A percentile compares a stretch with the other conserved stretches of the same genome.
These are phyloP conservation scores for Xylaria palmicola DNA, from an alignment of 495 filamentous ascomycete genomes.

Conservation along the genomic window DNA sequence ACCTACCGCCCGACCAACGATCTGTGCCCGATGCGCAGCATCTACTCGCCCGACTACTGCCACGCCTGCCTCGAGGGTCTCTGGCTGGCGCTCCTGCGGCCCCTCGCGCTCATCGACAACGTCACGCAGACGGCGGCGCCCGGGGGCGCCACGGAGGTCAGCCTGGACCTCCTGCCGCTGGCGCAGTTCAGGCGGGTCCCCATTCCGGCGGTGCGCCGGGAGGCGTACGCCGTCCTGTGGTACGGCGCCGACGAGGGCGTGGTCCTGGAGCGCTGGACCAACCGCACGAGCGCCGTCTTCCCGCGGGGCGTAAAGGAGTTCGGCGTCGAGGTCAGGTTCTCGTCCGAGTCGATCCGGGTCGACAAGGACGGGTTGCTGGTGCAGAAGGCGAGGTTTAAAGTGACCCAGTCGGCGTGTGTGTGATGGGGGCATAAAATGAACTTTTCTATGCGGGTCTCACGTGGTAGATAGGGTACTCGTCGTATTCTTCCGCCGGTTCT, in stretches of 20 bases:
- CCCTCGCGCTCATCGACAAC: constrained; percentile 22
- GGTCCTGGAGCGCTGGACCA: constrained; percentile 22
- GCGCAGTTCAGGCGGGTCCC: constrained; percentile 21
- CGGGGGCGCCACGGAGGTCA: constrained; percentile 21
- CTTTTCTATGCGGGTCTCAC: too few species aligned
- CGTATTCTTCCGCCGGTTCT: not conserved
- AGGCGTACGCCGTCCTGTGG: constrained; percentile 24
- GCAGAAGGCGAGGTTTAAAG: constrained; percentile 19
- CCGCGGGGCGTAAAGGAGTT: constrained; percentile 14
- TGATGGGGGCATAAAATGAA: too few species aligned
- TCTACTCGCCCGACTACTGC: constrained; percentile 24
- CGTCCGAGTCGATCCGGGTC: constrained; percentile 24
- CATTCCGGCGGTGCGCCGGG: constrained; percentile 16
- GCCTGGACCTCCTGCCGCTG: constrained; percentile 22
- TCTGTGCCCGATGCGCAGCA: constrained; percentile 23
- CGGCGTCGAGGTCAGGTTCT: constrained; percentile 24
- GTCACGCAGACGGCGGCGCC: constrained; percentile 15
- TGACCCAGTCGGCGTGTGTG: not conserved
- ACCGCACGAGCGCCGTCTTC: constrained; percentile 22
- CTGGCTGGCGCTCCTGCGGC: constrained; percentile 22
- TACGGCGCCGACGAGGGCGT: constrained; percentile 20
- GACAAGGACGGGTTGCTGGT: constrained; percentile 12
- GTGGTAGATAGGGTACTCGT: not conserved
- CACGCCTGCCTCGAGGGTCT: constrained; percentile 25
- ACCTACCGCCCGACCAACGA: constrained; percentile 27